Evolutionary conservation across 2,329 filamentous ascomycete species (phyloP).

Genomic region (Penicillium sp.): DNA sequence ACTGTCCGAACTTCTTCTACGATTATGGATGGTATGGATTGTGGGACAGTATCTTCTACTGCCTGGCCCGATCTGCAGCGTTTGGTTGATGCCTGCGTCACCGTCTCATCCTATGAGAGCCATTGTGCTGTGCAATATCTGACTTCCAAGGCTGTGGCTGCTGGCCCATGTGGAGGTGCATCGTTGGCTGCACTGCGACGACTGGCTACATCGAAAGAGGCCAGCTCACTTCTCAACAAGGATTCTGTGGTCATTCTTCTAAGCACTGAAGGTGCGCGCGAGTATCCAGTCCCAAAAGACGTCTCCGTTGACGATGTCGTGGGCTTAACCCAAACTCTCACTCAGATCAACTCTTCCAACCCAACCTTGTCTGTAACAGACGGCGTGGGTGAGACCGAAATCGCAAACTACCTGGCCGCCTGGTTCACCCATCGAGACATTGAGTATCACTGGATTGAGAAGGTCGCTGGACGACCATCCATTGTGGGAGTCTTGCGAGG

Average conservation of each 20-base stretch:
- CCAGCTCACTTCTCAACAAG: slow-evolving; percentile 29
- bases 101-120: slow-evolving; percentile 60
- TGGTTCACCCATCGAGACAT: slow-evolving; percentile 54
- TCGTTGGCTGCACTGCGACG: slow-evolving; percentile 54
- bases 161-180: slow-evolving; percentile 64
- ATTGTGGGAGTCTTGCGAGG: slow-evolving; percentile 50
- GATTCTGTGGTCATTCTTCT: slow-evolving; percentile 63
- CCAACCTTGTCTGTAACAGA: slow-evolving; percentile 41
- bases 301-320: slow-evolving; percentile 45
- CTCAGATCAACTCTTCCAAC: slow-evolving; percentile 51
- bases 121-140: slow-evolving; percentile 60
- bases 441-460: slow-evolving; percentile 51
- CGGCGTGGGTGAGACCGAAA: slow-evolving; percentile 47
- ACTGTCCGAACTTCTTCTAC: slow-evolving; percentile 57
- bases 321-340: slow-evolving; percentile 44
- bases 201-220: slow-evolving; percentile 33
- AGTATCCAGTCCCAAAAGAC: slow-evolving; percentile 48
- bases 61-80: slow-evolving; percentile 61
- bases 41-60: slow-evolving; percentile 63
- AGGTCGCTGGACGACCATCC: slow-evolving; percentile 47
- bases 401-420: slow-evolving; percentile 47
- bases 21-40: slow-evolving; percentile 73
- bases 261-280: slow-evolving; percentile 62
- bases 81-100: slow-evolving; percentile 60
- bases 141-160: slow-evolving; percentile 43